Evolutionary conservation across 805 yeast genomes (phyloP).

Genomic region (Kuraishia ogatae): DNA sequence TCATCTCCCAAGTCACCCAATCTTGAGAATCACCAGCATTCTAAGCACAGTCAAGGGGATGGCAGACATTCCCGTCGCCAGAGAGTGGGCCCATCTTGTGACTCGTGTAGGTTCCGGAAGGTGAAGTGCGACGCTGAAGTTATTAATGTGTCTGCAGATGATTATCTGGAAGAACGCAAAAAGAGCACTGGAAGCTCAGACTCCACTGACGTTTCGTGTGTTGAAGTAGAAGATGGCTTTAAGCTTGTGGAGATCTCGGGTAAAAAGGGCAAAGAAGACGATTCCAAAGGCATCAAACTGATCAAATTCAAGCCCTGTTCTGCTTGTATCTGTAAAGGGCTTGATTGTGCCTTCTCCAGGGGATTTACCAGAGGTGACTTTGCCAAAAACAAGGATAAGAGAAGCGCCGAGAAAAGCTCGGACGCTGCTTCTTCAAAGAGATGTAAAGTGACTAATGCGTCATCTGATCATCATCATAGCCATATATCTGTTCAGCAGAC

Average conservation of each 20-base stretch:
- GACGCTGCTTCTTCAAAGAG: not conserved
- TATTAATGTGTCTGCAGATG: slow-evolving; percentile 15
- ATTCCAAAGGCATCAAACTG: slow-evolving; percentile 9
- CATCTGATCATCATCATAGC: not conserved
- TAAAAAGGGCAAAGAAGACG: slow-evolving; percentile 10
- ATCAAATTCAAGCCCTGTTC: slow-evolving; percentile 47
- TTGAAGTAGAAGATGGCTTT: not conserved
- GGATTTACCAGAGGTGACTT: slow-evolving; percentile 62
- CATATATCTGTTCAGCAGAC: not conserved
- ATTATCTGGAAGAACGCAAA: not conserved
- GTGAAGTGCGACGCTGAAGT: slow-evolving; percentile 70
- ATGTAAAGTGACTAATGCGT: not conserved
- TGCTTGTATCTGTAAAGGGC: slow-evolving; percentile 39
- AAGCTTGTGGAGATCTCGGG: slow-evolving; percentile 10
- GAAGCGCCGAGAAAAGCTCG: not conserved
- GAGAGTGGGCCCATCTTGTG: slow-evolving; percentile 70
- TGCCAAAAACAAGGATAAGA: slow-evolving; percentile 11
- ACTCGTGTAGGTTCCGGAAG: slow-evolving; percentile 57
- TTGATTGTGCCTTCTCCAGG: slow-evolving; percentile 47
- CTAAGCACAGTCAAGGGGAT: not conserved
- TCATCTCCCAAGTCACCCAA: not conserved
- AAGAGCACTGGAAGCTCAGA: not conserved
- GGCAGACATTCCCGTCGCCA: slow-evolving; percentile 33
- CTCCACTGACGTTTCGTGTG: not conserved
- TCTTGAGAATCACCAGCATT: not conserved